phyloP scores from a whole-genome alignment of 1,284 basidiomycete genomes.

The Melampsora americana region DNA sequence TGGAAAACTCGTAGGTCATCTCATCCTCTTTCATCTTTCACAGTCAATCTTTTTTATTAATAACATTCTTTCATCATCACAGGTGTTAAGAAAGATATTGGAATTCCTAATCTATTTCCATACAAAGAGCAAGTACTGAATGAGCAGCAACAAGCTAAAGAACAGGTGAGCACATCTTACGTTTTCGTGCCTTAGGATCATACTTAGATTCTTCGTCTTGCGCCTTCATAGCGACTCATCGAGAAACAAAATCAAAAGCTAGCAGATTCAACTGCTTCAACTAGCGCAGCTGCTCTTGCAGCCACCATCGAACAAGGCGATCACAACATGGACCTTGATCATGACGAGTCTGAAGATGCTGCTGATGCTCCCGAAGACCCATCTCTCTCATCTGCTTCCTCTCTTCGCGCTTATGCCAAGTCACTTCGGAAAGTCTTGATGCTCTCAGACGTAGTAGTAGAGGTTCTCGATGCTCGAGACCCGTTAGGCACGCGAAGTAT shows the following conservation, averaged over 20 bases:
- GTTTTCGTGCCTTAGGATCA: too few relatives aligned
- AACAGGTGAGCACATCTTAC: too few relatives aligned
- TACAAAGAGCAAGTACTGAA: conserved; percentile 95
- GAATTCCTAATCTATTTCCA: conserved; percentile 94
- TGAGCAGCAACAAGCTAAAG: conserved; percentile 58
- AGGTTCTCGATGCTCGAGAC: conserved; percentile 86
- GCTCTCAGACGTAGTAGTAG: conserved; percentile 82
- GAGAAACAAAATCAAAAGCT: conserved; percentile 11
- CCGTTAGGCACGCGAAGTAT: conserved; percentile 82
- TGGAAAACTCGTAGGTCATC: conserved; percentile 81
- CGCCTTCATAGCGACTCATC: not conserved
- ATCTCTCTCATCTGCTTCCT: conserved; percentile 18
- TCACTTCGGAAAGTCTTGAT: conserved; percentile 85
- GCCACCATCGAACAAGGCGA: not conserved
- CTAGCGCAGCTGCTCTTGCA: conserved; percentile 32
- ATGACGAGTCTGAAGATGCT: conserved; percentile 3
- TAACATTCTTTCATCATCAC: conserved; percentile 50
- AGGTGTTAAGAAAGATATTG: conserved; percentile 80
- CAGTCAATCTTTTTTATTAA: conserved; percentile 25
- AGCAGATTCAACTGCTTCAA: conserved; percentile 11
- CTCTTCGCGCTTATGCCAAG: conserved; percentile 55
- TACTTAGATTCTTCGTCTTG: too few relatives aligned
- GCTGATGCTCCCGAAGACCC: conserved; percentile 10
- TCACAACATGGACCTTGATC: conserved; percentile 23
- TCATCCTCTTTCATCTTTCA: not conserved